These are phyloP conservation scores for Allomyces macrogynus DNA, from an alignment of 192 early-diverging fungal genomes.

Conservation along the genomic window DNA sequence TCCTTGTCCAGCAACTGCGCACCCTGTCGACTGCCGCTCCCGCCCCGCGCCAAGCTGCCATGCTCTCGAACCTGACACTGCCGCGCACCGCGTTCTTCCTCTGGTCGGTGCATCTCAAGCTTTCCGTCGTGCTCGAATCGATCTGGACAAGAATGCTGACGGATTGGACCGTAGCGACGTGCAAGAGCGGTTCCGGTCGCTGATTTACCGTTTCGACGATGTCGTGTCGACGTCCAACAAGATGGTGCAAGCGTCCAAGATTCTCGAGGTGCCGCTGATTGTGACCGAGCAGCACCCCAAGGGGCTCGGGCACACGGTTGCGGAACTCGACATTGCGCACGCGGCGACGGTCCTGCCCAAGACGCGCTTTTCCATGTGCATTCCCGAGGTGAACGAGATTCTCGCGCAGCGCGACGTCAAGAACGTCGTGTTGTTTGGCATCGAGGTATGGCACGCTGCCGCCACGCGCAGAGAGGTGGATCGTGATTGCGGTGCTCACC, in stretches of 20 bases:
- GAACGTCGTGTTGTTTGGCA: slow-evolving; percentile 70
- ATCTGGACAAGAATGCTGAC: too few relatives aligned
- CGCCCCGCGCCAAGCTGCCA: too few relatives aligned
- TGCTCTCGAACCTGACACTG: too few relatives aligned
- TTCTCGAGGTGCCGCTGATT: slow-evolving; percentile 61
- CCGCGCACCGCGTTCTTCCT: too few relatives aligned
- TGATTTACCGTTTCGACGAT: slow-evolving; percentile 63
- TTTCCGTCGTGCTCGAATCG: too few relatives aligned
- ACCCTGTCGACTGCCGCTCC: too few relatives aligned
- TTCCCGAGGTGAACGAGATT: slow-evolving; percentile 31
- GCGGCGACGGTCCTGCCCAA: slow-evolving; percentile 44
- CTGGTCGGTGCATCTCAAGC: too few relatives aligned
- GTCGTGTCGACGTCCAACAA: slow-evolving; percentile 68
- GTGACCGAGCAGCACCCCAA: slow-evolving; percentile 70
- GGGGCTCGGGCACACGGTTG: slow-evolving; percentile 55
- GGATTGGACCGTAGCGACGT: slow-evolving; percentile 36
- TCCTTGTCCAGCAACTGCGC: too few relatives aligned
- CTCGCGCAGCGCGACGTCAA: slow-evolving; percentile 27
- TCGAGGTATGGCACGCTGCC: slow-evolving; percentile 39
- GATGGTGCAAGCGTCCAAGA: slow-evolving; percentile 57
- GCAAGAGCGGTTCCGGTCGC: slow-evolving; percentile 55
- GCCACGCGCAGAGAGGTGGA: not conserved
- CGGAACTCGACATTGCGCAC: slow-evolving; percentile 48
- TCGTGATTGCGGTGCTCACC: too few relatives aligned
- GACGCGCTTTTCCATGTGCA: slow-evolving; percentile 77